Conservation (phyloP, 495 filamentous ascomycete species). For the Penicillium paxilli region DNA sequence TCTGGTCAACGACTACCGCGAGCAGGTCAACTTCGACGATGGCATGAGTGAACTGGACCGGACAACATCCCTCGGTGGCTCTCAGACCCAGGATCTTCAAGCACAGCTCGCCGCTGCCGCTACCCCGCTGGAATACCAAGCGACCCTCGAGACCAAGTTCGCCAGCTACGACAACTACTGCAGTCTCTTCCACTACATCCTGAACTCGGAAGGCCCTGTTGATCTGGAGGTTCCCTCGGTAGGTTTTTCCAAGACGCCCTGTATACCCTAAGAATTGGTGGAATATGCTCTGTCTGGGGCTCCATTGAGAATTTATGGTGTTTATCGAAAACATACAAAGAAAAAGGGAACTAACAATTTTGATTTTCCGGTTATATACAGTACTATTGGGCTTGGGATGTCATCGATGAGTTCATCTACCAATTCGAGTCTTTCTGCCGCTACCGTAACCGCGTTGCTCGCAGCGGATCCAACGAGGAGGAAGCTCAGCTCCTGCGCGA, state of each 20-base stretch:
- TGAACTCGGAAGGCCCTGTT: conserved; percentile 97
- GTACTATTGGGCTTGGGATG: conserved; percentile 99
- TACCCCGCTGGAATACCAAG: conserved; percentile 91
- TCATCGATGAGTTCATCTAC: conserved; percentile 99
- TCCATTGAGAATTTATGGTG: conserved; percentile 3
- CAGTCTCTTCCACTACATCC: conserved; percentile 96
- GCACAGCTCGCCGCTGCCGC: conserved; percentile 85
- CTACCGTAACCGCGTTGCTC: conserved; percentile 87
- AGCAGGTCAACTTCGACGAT: conserved; percentile 90
- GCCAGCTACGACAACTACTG: conserved; percentile 99
- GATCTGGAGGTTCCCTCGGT: conserved; percentile 95
- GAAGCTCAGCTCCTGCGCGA: conserved; percentile 89
- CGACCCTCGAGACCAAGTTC: conserved; percentile 92
- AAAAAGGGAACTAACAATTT: conserved; percentile 8
- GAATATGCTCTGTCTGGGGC: conserved; percentile 12
- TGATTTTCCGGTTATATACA: conserved; percentile 35
- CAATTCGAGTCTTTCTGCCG: conserved; percentile 99
- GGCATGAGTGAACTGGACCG: conserved; percentile 76
- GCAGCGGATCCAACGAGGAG: conserved; percentile 81
- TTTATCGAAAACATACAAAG: background rate
- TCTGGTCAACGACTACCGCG: conserved; percentile 88
- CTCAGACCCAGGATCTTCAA: conserved; percentile 77
- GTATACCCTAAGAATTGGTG: background rate
- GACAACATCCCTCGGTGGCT: conserved; percentile 52
- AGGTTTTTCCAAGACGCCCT: conserved; percentile 35